Percentiles rank a stretch among this genome's conserved stretches.
Conservation (phyloP, 1,284 basidiomycete genomes). For the Papiliotrema flavescens region DNA sequence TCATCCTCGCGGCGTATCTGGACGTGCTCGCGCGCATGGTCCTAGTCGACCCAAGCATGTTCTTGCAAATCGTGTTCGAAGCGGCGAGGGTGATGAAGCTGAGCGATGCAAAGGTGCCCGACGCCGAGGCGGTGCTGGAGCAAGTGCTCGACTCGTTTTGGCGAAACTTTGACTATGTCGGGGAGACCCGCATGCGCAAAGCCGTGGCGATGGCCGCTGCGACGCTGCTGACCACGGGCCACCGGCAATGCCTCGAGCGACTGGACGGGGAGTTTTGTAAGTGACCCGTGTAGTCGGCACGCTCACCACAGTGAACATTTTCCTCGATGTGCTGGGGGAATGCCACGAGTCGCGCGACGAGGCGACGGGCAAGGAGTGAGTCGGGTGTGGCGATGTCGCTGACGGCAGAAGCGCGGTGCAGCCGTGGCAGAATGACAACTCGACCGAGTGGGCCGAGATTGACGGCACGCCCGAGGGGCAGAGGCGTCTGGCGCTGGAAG, state of each 20-base stretch:
- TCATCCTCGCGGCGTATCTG: constrained; percentile 43
- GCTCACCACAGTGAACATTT: constrained; percentile 63
- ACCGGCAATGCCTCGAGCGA: constrained; percentile 67
- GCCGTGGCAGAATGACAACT: constrained; percentile 39
- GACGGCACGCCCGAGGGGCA: constrained; percentile 39
- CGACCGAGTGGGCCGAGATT: constrained; percentile 34
- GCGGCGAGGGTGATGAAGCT: constrained; percentile 21
- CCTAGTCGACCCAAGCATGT: constrained; percentile 37
- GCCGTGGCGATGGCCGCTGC: constrained; percentile 47
- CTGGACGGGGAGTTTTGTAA: constrained; percentile 47
- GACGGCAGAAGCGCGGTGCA: constrained; percentile 17
- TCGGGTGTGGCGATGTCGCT: not conserved
- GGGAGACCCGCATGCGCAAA: constrained; percentile 43
- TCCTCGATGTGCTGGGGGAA: constrained; percentile 85
- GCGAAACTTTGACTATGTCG: constrained; percentile 50
- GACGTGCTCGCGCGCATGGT: constrained; percentile 41
- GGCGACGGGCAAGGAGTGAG: constrained; percentile 32
- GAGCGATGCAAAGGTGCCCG: constrained; percentile 6
- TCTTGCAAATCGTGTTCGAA: constrained; percentile 39
- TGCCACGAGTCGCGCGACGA: constrained; percentile 60
- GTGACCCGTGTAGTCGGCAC: constrained; percentile 58
- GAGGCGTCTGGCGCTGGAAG: constrained; percentile 36
- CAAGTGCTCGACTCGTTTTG: constrained; percentile 47
- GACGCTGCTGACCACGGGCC: constrained; percentile 56
- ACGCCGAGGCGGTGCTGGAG: constrained; percentile 37